Conservation (phyloP, 2,329 filamentous ascomycete species). For the Ceratocystis cubensis region DNA sequence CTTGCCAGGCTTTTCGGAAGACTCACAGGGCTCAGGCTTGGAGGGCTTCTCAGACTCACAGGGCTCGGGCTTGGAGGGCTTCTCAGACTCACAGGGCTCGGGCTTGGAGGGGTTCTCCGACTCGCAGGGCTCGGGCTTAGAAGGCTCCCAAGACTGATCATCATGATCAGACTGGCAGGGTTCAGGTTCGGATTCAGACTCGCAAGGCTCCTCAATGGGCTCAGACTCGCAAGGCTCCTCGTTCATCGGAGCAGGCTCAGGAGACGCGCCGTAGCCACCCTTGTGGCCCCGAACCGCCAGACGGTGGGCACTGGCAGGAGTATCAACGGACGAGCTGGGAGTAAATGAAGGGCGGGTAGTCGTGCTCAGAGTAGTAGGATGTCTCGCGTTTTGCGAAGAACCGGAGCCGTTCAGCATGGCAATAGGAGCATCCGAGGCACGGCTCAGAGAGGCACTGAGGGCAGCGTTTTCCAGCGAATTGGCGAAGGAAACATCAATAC, state of each 20-base stretch:
- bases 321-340: slow-evolving; percentile 19
- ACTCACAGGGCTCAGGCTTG: slow-evolving; percentile 15
- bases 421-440: slow-evolving; percentile 19
- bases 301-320: slow-evolving; percentile 21
- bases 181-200: slow-evolving; percentile 15
- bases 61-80: slow-evolving; percentile 15
- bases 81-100: slow-evolving; percentile 10
- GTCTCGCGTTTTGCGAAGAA: neutral
- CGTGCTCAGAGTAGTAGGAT: slow-evolving; percentile 12
- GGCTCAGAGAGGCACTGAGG: slow-evolving; percentile 20
- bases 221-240: slow-evolving; percentile 20
- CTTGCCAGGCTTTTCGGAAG: slow-evolving; percentile 12
- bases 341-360: slow-evolving; percentile 12
- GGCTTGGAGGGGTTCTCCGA: neutral
- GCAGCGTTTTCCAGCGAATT: slow-evolving; percentile 19
- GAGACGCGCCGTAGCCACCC: slow-evolving; percentile 21
- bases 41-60: slow-evolving; percentile 14
- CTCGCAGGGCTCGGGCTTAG: slow-evolving; percentile 9
- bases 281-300: slow-evolving; percentile 21
- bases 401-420: slow-evolving; percentile 6
- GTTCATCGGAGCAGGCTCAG: slow-evolving; percentile 21
- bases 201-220: slow-evolving; percentile 17
- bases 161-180: slow-evolving; percentile 14
- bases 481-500: slow-evolving; percentile 10
- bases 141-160: slow-evolving; percentile 3